Percentiles rank a stretch among this genome's conserved stretches.
phyloP scores from a whole-genome alignment of 768 basidiomycete species.

The Rhodotorula babjevae region DNA sequence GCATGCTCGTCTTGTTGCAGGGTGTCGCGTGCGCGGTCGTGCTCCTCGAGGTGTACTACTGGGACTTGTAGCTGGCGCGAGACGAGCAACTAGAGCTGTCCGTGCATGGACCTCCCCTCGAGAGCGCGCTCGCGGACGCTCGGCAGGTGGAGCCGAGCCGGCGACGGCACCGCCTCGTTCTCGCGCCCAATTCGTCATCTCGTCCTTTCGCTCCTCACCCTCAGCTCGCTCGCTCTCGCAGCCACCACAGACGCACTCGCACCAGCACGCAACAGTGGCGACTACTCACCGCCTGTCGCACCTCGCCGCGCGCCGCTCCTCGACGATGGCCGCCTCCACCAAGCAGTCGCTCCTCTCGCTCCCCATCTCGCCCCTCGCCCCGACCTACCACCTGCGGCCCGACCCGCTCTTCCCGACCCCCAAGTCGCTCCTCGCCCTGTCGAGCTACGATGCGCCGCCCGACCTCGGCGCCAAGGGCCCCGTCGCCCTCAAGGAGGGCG shows the following conservation, averaged over 20 bases:
- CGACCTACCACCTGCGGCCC: conserved; percentile 32
- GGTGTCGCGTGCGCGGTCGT: conserved; percentile 65
- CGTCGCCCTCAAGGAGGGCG: conserved; percentile 27
- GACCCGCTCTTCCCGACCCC: conserved; percentile 35
- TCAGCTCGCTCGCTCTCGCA: no score
- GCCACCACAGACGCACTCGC: no score
- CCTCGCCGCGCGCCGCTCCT: not conserved
- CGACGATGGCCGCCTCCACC: not conserved
- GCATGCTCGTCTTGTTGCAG: conserved; percentile 60
- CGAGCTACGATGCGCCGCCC: conserved; percentile 20
- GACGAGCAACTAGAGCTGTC: no score
- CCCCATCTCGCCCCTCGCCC: conserved; percentile 30
- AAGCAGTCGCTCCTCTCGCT: conserved; percentile 14
- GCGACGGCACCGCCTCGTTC: no score
- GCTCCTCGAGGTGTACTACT: conserved; percentile 62
- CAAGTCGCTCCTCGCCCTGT: conserved; percentile 17
- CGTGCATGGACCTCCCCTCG: no score
- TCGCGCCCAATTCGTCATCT: no score
- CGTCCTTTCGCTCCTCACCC: not conserved
- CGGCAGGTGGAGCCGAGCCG: no score
- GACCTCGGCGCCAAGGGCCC: conserved; percentile 16
- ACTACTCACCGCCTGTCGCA: not conserved
- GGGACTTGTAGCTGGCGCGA: not conserved
- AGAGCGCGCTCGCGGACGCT: no score
- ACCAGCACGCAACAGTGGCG: not conserved